Conservation (phyloP, 2,329 filamentous ascomycete genomes). For the Xylariaceae sp. region DNA sequence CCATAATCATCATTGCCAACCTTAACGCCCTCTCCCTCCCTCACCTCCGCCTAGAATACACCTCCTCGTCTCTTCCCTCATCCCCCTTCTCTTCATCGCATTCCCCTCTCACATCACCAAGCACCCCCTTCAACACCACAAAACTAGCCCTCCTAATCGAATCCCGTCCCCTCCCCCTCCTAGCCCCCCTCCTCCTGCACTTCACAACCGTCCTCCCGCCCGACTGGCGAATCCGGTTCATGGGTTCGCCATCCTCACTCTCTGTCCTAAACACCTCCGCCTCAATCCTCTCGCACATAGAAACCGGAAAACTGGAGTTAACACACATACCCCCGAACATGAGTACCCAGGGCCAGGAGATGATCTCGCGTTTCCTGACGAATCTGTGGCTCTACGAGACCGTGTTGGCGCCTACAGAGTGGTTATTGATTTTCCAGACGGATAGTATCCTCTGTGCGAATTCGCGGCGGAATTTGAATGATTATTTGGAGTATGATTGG, state of each 20-base stretch:
- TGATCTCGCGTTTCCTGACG: constrained; percentile 49
- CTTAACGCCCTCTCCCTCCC: no score
- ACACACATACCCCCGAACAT: constrained; percentile 48
- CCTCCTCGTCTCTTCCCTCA: no score
- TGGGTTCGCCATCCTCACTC: constrained; percentile 46
- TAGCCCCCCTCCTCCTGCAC: constrained; percentile 51
- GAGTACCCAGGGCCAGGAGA: constrained; percentile 46
- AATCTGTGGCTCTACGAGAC: constrained; percentile 48
- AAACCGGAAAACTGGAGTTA: constrained; percentile 45
- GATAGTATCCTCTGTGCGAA: constrained; percentile 54
- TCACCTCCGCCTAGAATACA: no score
- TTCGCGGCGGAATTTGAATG: constrained; percentile 41
- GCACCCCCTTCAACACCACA: constrained; percentile 43
- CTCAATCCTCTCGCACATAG: constrained; percentile 42
- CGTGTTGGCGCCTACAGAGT: constrained; percentile 46
- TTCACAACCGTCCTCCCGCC: constrained; percentile 52
- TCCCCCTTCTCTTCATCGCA: no score
- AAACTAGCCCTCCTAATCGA: constrained; percentile 54
- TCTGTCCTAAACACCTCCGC: constrained; percentile 40
- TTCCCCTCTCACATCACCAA: no score
- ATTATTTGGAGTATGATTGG: constrained; percentile 50
- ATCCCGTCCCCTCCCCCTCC: constrained; percentile 43
- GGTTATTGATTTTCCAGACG: constrained; percentile 50
- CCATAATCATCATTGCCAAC: no score
- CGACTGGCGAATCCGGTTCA: constrained; percentile 54